A percentile compares a stretch with the other conserved stretches of the same genome.
Conservation (phyloP, 2,329 filamentous ascomycete species). For the Sporothrix dimorphospora region DNA sequence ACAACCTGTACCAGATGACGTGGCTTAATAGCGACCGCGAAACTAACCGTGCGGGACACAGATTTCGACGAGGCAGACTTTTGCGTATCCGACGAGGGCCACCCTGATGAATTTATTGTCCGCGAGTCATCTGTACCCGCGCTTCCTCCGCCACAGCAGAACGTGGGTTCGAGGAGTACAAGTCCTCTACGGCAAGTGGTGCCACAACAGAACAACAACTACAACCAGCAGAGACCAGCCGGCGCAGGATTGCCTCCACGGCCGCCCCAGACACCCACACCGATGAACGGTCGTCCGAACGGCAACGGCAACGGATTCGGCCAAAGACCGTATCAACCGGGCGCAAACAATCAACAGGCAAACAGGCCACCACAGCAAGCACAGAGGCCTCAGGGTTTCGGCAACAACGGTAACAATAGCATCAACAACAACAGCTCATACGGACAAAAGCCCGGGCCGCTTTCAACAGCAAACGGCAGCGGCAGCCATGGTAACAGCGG, state of each 20-base stretch:
- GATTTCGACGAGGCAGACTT: conserved; percentile 80
- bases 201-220: conserved; percentile 24
- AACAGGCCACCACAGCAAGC: not conserved
- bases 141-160: conserved; percentile 30
- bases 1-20: not conserved
- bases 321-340: conserved; percentile 25
- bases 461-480: not conserved
- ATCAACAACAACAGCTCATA: conserved; percentile 30
- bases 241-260: conserved; percentile 23
- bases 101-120: conserved; percentile 76
- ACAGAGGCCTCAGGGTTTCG: not conserved
- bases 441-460: conserved; percentile 29
- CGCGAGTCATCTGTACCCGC: conserved; percentile 40
- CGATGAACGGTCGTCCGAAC: conserved; percentile 13
- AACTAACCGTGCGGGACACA: conserved; percentile 39
- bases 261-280: conserved; percentile 32
- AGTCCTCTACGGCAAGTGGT: conserved; percentile 35
- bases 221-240: conserved; percentile 26
- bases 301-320: not conserved
- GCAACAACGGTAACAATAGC: conserved; percentile 7
- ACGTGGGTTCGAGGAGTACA: conserved; percentile 34
- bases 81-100: conserved; percentile 67
- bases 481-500: conserved; percentile 1
- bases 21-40: not conserved
- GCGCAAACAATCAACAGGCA: conserved; percentile 7